Conservation (phyloP, 208 protist species). For the Angomonas ambiguus region DNA sequence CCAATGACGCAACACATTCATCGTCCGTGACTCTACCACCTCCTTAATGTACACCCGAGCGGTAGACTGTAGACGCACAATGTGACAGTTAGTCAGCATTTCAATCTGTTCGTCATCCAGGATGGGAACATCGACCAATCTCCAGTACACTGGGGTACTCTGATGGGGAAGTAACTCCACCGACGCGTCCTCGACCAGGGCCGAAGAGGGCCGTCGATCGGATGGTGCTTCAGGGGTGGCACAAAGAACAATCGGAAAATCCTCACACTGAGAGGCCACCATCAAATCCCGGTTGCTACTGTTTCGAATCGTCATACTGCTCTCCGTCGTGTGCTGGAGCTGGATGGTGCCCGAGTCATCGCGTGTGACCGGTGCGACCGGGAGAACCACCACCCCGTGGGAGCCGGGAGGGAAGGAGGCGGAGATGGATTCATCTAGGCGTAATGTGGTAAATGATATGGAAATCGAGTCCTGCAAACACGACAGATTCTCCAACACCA, state of each 20-base stretch:
- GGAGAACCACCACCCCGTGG: conserved; percentile 19
- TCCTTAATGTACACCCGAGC: conserved; percentile 17
- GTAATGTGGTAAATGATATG: conserved; percentile 37
- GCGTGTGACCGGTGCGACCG: conserved; percentile 27
- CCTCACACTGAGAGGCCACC: conserved; percentile 30
- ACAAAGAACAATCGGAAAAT: conserved; percentile 18
- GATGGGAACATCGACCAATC: conserved; percentile 14
- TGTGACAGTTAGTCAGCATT: conserved; percentile 16
- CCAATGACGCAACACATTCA: conserved; percentile 7
- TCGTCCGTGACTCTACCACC: conserved; percentile 1
- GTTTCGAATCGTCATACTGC: conserved; percentile 23
- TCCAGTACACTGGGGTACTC: conserved; percentile 30
- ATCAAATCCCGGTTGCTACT: conserved; percentile 36
- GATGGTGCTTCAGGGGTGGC: not conserved
- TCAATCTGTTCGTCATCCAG: conserved; percentile 15
- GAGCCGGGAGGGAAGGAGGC: conserved; percentile 10
- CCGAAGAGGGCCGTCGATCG: not conserved
- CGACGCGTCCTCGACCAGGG: conserved; percentile 19
- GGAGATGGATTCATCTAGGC: conserved; percentile 43
- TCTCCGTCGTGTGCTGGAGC: conserved; percentile 10
- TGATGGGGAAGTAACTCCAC: conserved; percentile 21
- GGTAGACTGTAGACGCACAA: conserved; percentile 14
- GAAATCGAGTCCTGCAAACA: conserved; percentile 54
- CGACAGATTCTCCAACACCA: conserved; percentile 62
- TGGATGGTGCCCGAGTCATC: conserved; percentile 31